phyloP scores from a whole-genome alignment of 352 stramenopile genomes.

The Phytophthora podocarpi region DNA sequence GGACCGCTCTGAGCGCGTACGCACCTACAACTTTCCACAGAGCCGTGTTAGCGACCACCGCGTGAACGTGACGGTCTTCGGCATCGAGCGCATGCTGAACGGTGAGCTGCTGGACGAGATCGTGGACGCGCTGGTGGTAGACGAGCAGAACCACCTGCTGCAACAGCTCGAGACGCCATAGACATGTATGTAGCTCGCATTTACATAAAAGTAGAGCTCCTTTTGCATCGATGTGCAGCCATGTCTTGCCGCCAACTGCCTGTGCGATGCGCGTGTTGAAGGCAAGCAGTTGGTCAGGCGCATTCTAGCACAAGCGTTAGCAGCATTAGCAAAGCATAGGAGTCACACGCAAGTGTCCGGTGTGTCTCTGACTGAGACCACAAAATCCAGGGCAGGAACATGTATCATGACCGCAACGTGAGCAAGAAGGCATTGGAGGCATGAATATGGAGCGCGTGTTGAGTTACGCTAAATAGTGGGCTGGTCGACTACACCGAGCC shows the following conservation, averaged over 20 bases:
- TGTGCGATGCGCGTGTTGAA: conserved; percentile 8
- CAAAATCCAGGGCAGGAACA: conserved; percentile 36
- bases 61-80: conserved; percentile 89
- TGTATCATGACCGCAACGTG: neutral
- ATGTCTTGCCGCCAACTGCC: neutral
- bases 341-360: conserved; percentile 9
- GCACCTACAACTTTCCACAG: conserved; percentile 99
- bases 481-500: neutral
- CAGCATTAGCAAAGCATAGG: too few species aligned
- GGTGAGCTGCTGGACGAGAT: conserved; percentile 92
- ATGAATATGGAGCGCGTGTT: conserved; percentile 7
- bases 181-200: conserved; percentile 21
- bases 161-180: conserved; percentile 60
- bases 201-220: conserved; percentile 11
- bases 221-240: neutral
- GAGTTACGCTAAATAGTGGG: conserved; percentile 37
- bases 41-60: conserved; percentile 96
- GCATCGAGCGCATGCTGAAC: conserved; percentile 90
- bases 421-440: neutral
- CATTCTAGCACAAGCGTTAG: neutral
- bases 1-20: conserved; percentile 96
- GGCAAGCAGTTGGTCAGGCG: conserved; percentile 10
- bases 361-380: neutral
- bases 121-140: conserved; percentile 77
- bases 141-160: conserved; percentile 81